Percentiles rank a stretch among this genome's conserved stretches.
Evolutionary conservation across 176 grass and related monocot species (phyloP).

Genomic region (Poa annua): DNA sequence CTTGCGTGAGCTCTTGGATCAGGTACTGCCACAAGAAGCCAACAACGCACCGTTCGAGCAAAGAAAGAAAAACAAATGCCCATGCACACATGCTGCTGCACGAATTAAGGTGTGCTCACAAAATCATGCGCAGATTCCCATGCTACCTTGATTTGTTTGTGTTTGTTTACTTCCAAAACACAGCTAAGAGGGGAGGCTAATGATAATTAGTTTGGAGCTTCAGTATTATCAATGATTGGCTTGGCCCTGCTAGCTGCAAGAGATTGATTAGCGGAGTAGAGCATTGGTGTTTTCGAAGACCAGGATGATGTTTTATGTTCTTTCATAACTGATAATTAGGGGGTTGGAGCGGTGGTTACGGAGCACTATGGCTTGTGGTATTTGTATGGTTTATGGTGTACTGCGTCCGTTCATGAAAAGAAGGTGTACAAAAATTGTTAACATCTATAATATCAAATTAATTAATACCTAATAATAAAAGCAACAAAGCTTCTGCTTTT

Average conservation of each 20-base stretch:
- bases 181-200: conserved; percentile 46
- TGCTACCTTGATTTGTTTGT: conserved; percentile 37
- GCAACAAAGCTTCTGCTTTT: too few relatives aligned
- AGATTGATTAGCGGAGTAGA: not conserved
- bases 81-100: conserved; percentile 52
- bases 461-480: too few relatives aligned
- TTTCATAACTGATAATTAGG: conserved; percentile 55
- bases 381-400: too few relatives aligned
- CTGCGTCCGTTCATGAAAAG: too few relatives aligned
- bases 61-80: conserved; percentile 45
- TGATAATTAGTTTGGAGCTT: conserved; percentile 37
- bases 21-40: conserved; percentile 40
- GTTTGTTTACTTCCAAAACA: conserved; percentile 49
- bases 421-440: too few relatives aligned
- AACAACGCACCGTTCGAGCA: conserved; percentile 28
- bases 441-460: too few relatives aligned
- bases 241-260: conserved; percentile 35
- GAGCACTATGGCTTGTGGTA: too few relatives aligned
- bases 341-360: not conserved
- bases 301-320: conserved; percentile 42
- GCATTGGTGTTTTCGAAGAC: too few relatives aligned
- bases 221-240: conserved; percentile 56
- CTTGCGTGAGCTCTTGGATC: conserved; percentile 53
- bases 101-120: conserved; percentile 48
- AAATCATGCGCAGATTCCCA: conserved; percentile 52